Evolutionary conservation across 2,329 filamentous ascomycete species (phyloP), one percentile per base, ranked within the genome.

Genomic region (Colletotrichum phormii): DNA sequence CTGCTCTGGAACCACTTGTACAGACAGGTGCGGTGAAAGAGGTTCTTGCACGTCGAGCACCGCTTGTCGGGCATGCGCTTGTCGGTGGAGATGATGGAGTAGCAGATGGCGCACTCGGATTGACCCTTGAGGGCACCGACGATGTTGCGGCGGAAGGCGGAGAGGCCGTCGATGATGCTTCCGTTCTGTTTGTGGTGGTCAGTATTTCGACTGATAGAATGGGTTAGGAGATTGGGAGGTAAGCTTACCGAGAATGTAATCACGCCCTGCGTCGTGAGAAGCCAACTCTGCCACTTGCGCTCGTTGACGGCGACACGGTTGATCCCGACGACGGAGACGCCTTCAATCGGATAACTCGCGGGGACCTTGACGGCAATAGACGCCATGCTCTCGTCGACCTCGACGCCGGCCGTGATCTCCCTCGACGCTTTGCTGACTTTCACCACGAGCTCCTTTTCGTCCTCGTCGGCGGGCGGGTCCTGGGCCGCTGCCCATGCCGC

Each of bases 1-100:
- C 95, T 98, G 77, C 89, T 96, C 87, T 94, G 94, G 86, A 99
- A 98, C 97, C 97, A 99, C 84, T 96, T 95, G 86, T 95, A 98
- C 83, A 99, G 83, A 84, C 97, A 99, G 2, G 90, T 90, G 1
- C 92, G 89, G 83, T 99, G 97, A 86, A 98, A 99, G 65, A 94
- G 86, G 83, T 99, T 96, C 86, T 95, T 96, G 88, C 97, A 99
- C 1, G 96, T 98, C 59, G 89, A 87, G 82, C 97, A 99, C 67
- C 90, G 88, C 87, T 98, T 98, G 81, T 97, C 96, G 0, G 97
- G 97, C 81, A 97, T 90, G 82, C 93, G 93, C 86, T 94, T 94
- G 81, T 98, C 95, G 8, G 90, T 91, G 22, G 94, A 94, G 75
- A 99, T 94, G 79, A 99, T 95, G 72, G 92, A 95, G 85, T 98